phyloP scores from a whole-genome alignment of 1,284 basidiomycete genomes.

The Coriolopsis trogii region DNA sequence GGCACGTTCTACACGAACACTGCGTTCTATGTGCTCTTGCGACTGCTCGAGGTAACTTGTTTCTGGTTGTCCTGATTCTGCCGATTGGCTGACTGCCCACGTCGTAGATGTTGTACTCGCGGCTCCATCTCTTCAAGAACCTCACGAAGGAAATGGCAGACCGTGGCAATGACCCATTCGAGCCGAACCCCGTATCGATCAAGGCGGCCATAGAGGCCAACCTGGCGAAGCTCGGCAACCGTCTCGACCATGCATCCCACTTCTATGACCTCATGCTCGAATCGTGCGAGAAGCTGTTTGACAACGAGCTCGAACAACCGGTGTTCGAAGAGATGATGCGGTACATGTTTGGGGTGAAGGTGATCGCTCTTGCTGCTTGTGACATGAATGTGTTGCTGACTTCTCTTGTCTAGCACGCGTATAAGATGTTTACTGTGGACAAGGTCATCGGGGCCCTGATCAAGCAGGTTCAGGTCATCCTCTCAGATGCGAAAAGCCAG shows the following conservation, averaged over 20 bases:
- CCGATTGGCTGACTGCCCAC: background rate
- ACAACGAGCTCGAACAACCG: conserved; percentile 87
- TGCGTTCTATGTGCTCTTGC: conserved; percentile 83
- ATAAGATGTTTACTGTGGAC: conserved; percentile 92
- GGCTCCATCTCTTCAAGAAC: conserved; percentile 81
- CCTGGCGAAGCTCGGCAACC: conserved; percentile 29
- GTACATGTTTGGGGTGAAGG: conserved; percentile 87
- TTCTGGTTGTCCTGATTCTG: background rate
- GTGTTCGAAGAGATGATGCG: conserved; percentile 92
- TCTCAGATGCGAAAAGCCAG: conserved; percentile 82
- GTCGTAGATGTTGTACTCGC: conserved; percentile 83
- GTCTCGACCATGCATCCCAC: conserved; percentile 39
- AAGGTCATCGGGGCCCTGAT: conserved; percentile 87
- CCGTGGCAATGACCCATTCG: conserved; percentile 31
- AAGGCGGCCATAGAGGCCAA: conserved; percentile 37
- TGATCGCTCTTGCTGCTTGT: conserved; percentile 24
- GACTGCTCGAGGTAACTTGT: conserved; percentile 77
- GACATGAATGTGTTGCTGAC: background rate
- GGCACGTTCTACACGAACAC: conserved; percentile 90
- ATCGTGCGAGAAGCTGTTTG: conserved; percentile 89
- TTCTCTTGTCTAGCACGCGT: conserved; percentile 55
- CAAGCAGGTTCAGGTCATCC: conserved; percentile 84
- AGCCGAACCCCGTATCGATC: conserved; percentile 35
- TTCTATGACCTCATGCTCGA: conserved; percentile 87
- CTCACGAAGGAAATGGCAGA: conserved; percentile 56